Base-by-base conservation (phyloP, 2,329 filamentous ascomycete genomes). In the Magnaporthales sp. region DNA sequence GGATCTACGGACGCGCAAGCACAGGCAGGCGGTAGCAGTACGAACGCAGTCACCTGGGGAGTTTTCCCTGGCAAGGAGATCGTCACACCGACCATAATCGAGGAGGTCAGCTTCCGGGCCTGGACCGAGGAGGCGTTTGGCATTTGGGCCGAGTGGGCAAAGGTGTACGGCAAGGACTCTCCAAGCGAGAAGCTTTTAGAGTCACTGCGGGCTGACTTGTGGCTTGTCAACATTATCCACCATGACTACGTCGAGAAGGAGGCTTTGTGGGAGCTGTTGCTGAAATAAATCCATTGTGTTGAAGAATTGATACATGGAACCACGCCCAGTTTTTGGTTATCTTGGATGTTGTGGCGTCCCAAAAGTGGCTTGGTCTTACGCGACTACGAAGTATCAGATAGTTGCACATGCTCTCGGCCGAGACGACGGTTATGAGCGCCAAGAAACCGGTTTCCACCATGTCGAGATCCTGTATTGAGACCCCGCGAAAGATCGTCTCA, bases 21-120 rank as follows among this genome's bases (percentile, higher is more conserved):
- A 26, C 63, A 51, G 0, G 67, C 64, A 6, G 64, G 51, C n/a
- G 76, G 72, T 77, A 51, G 78, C 30, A 88, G 86, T 72, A 94
- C 96, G 31, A 97, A 98, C 74, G 93, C 94, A 0, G 95, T 99
- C 1, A 99, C 95, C 0, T 98, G 94, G 94, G 94, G 94, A 65
- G 92, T 93, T 0, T 98, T 98, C 78, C 90, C 91, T 0, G 92
- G 92, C 58, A 97, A 97, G 79, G 94, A 98, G 77, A 98, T 98
- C 74, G 86, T 96, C 67, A 96, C 93, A 26, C 94, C 94, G 3
- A 98, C 94, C 1, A 98, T 98, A 74, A 96, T 98, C 73, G 94
- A 98, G 76, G 91, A 93, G 71, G 92, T 97, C 65, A 95, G 91
- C 75, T 98, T 98, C 83, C 85, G 88, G 69, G 92, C 93, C 8